Evolutionary conservation across 139 green algal species (phyloP), one percentile per base, ranked within the genome.

Genomic region (Chlamydomonas sp.): DNA sequence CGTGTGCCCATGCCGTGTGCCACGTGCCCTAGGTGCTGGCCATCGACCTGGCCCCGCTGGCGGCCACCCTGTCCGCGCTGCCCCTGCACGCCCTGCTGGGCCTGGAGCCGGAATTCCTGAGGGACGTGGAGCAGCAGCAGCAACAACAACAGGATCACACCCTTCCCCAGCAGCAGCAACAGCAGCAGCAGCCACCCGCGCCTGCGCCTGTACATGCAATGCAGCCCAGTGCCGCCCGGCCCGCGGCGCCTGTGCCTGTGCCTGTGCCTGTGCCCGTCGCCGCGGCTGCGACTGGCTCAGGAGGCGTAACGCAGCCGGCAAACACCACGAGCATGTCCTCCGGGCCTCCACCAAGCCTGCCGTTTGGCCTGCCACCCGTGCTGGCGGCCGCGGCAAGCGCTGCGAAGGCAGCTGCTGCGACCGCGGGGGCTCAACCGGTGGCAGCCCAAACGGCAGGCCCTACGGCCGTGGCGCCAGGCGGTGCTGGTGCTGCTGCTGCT

Each of bases 21-120:
- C 7, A 2, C 31, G 5, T 49, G 31, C 59, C 73, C 7, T 63
- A 88, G 83, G 20, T 82, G 2, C 63, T 88, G 63, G 83, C 74
- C 14, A 81, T 88, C 0, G 83, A 88, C 63, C 83, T 88, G 16
- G 4, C 78, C 58, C 8, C n/a, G 62, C 74, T 88, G 61, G 83
- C 4, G 20, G 83, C 63, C 63, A 77, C 63, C 73, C 83, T 88
- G 49, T 58, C 83, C 2, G 62, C 72, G 10, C 83, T 88, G 74
- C 83, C 83, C 58, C 83, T 88, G 63, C 74, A 81, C 83, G 1
- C 4, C 58, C 74, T 88, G 63, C 63, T 88, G 17, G 83, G 83
- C 14, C 31, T 88, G 74, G 83, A 88, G 83, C 73, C 83, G 0
- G 49, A 88, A n/a, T 88, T 62, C 62, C 74, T 88, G 63, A 74